Base-by-base conservation (phyloP, 306 rosid species). In the Trifolium pratense region DNA sequence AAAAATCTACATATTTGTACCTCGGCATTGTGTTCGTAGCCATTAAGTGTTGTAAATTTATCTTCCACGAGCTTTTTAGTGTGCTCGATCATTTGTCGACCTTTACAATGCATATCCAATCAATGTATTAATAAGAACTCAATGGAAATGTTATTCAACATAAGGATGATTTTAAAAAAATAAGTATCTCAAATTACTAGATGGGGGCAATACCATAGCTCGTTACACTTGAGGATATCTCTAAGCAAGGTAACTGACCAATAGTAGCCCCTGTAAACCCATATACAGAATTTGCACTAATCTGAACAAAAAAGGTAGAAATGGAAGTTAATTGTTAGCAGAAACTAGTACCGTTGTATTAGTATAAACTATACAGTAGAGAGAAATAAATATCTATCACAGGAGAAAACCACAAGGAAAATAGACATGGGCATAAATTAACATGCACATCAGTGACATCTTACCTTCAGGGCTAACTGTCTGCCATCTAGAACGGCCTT, bases 181-280 rank as follows among this genome's bases (percentile, higher is more conserved):
- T 68, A 45, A 29, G 45, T 26, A 70, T 36, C 64, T 37, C 13
- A 62, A 61, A 75, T 78, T 39, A 31, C 63, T 36, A 60, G 42
- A 34, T 67, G 42, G 66, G 67, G 82, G 45, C 64, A 52, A 66
- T 91, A 94, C 98, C 98, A 68, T 94, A 94, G 92, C 98, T 94
- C n/a, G 98, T 94, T 76, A 94, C 98, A 89, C 98, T 94, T 29
- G 98, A 94, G 13, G 98, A 94, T 87, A 94, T 94, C 89, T 87
- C 97, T 71, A 94, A 2, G 82, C 98, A 94, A 12, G 97, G 98
- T 73, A 94, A 86, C 83, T 91, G 98, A 66, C 94, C 97, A 70
- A 94, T 45, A 53, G 98, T 89, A 65, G 98, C 98, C 81, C 98
- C 98, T 10, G 98, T 94, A 84, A 94, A 91, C 80, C 97, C 98